Evolutionary conservation across 1,284 basidiomycete species (phyloP).

Genomic region (Wolfiporia cocos): DNA sequence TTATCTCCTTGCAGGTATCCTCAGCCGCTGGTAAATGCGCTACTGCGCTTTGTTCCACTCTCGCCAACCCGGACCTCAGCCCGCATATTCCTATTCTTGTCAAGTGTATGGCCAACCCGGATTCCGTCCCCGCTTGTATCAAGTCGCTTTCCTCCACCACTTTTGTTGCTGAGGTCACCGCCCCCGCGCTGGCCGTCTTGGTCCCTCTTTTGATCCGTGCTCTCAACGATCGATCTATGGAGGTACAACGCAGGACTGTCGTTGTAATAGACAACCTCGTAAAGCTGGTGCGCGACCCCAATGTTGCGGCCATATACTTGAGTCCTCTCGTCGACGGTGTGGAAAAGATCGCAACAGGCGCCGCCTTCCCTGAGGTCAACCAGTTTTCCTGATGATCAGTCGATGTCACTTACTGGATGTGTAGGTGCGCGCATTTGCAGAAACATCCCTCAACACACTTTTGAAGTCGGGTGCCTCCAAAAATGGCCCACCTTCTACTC

Average conservation of each 20-base stretch:
- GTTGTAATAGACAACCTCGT: slow-evolving; percentile 97
- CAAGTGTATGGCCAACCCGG: slow-evolving; percentile 92
- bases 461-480: slow-evolving; percentile 78
- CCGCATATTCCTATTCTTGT: slow-evolving; percentile 91
- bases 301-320: slow-evolving; percentile 86
- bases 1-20: slow-evolving; percentile 56
- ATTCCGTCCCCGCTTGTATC: slow-evolving; percentile 87
- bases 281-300: slow-evolving; percentile 93
- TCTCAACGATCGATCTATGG: slow-evolving; percentile 94
- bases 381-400: slow-evolving; percentile 7
- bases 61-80: slow-evolving; percentile 91
- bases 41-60: slow-evolving; percentile 86
- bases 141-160: slow-evolving; percentile 94
- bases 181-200: slow-evolving; percentile 93
- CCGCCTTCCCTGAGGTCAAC: slow-evolving; percentile 90
- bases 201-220: slow-evolving; percentile 91
- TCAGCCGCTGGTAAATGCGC: slow-evolving; percentile 88
- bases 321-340: slow-evolving; percentile 89
- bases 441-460: slow-evolving; percentile 73
- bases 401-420: slow-evolving; percentile 9
- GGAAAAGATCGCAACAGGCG: slow-evolving; percentile 84
- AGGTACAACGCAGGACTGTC: slow-evolving; percentile 84
- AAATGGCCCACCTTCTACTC: slow-evolving; percentile 54
- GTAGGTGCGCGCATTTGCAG: slow-evolving; percentile 86
- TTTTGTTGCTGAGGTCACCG: slow-evolving; percentile 96